Evolutionary conservation across 1,284 basidiomycete genomes (phyloP), one percentile per base, ranked within the genome.

Genomic region (Ganoderma multipileum): DNA sequence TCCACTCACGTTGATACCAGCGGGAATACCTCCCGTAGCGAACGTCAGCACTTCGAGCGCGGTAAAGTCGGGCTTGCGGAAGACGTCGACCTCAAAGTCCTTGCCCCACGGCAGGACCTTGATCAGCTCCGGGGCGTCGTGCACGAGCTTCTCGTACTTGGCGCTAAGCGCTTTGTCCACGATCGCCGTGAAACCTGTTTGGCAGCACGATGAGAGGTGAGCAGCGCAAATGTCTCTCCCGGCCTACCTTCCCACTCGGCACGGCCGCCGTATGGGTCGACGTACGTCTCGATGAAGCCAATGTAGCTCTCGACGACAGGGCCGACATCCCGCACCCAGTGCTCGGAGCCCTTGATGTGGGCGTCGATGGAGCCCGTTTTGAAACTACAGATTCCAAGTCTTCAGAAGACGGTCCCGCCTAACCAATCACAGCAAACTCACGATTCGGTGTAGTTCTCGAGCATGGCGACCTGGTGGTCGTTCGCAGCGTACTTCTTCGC

Each of bases 271-370:
- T 93, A 94, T 11, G 94, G 95, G 76, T 96, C 94, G 23, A 95
- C 91, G 71, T 95, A 95, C 1, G 91, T 93, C 77, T 85, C 84
- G 42, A 84, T 77, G 70, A 82, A 83, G 30, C 94, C 94, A 66
- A 95, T 89, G 79, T 95, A 95, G 44, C 87, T 91, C 79, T 95
- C 95, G 14, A 96, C 95, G n/a, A 92, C 90, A 12, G 94, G 94
- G 0, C 93, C 92, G 36, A 94, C 81, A 77, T 96, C 94, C 79
- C 92, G 90, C 30, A 96, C 94, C 94, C 94, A 96, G 71, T 89
- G 83, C 54, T 82, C 87, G 1, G 92, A 94, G 0, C 87, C 94
- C 60, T 90, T 84, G 78, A 93, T 91, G 83, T 96, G 94, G 33
- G 87, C 90, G 66, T 90, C 84, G 68, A 96, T 89, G 6, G 91